Evolutionary conservation across 305 asterid species (phyloP).

Genomic region (Solanum hybrid): DNA sequence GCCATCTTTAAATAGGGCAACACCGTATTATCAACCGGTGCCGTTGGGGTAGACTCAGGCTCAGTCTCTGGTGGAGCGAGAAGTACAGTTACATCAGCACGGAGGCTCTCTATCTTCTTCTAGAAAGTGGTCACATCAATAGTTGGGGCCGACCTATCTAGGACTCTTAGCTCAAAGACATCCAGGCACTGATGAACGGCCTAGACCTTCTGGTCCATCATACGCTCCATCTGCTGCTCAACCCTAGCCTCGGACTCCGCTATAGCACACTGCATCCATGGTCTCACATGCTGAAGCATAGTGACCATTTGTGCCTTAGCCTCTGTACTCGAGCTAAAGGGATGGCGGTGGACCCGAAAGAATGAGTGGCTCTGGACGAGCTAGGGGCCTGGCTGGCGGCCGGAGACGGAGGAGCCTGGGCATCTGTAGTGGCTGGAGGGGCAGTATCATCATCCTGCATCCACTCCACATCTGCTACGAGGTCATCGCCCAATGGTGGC

Average conservation of each 20-base stretch:
- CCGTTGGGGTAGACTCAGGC: background rate
- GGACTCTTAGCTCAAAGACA: background rate
- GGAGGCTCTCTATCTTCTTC: background rate
- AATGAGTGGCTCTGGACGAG: background rate
- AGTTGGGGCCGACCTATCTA: background rate
- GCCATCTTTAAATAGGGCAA: background rate
- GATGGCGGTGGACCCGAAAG: background rate
- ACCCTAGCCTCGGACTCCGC: background rate
- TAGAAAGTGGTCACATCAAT: background rate
- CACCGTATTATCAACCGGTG: background rate
- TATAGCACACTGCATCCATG: background rate
- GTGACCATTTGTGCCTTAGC: background rate
- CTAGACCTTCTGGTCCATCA: background rate
- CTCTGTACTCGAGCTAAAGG: background rate
- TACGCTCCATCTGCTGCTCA: background rate
- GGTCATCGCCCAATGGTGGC: background rate
- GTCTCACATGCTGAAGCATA: background rate
- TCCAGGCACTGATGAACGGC: background rate
- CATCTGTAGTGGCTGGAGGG: background rate
- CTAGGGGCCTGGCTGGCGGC: background rate
- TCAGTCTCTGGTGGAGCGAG: background rate
- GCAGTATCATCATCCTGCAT: background rate
- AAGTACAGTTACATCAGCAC: background rate
- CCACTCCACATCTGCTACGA: background rate
- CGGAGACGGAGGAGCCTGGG: background rate